phyloP scores from a whole-genome alignment of 139 green algal species.

The Chlorella sp. region DNA sequence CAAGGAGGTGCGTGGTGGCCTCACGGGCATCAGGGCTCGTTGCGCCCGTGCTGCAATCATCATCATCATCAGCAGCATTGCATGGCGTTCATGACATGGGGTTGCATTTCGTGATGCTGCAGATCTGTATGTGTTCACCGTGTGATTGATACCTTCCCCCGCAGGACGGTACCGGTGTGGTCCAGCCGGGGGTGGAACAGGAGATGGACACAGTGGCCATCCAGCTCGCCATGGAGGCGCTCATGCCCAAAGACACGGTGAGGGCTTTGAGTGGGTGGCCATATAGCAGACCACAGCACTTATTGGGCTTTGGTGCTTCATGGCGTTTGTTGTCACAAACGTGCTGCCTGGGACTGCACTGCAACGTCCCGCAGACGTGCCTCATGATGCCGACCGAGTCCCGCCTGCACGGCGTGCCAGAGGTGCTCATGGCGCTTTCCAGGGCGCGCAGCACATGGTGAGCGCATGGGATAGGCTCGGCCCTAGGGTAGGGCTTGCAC shows the following conservation, averaged over 20 bases:
- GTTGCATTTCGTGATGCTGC: no score
- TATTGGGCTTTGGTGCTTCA: not conserved
- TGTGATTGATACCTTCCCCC: not conserved
- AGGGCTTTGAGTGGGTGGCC: not conserved
- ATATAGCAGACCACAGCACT: not conserved
- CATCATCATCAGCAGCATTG: no score
- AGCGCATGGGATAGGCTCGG: not conserved
- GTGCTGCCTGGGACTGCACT: no score
- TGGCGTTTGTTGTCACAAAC: no score
- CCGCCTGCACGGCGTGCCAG: not conserved
- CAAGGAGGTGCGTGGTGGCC: no score
- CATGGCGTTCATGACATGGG: no score
- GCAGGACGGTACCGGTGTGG: not conserved
- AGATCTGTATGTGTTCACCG: no score
- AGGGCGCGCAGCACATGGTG: not conserved
- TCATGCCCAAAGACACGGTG: not conserved
- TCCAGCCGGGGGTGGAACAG: not conserved
- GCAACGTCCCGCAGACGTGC: not conserved
- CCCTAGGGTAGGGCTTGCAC: not conserved
- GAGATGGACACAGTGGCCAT: not conserved
- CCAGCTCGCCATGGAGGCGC: not conserved
- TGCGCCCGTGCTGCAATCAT: no score
- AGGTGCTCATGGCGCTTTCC: not conserved
- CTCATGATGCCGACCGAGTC: not conserved
- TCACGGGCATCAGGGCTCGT: no score